Percentiles rank a stretch among this genome's conserved stretches.
Conservation (phyloP, 2,329 filamentous ascomycete species). For the Nemania sp. region DNA sequence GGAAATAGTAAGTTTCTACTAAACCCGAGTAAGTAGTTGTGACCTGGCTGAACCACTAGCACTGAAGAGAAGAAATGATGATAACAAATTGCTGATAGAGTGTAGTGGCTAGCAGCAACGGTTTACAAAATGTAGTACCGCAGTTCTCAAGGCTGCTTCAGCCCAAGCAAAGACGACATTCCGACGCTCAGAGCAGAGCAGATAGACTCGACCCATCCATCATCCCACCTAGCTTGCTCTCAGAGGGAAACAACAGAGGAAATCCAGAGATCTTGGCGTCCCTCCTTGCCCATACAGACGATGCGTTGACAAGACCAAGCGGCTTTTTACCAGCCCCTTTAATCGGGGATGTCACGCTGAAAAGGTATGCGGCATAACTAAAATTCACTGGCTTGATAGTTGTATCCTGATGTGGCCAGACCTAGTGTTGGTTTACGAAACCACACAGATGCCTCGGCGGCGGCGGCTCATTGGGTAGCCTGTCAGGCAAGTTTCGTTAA, state of each 20-base stretch:
- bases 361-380: slow-evolving; percentile 6
- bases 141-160: neutral
- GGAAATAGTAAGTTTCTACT: neutral
- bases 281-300: neutral
- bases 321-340: neutral
- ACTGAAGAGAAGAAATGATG: neutral
- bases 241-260: neutral
- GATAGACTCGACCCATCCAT: slow-evolving; percentile 7
- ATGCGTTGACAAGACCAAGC: neutral
- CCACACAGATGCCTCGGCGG: slow-evolving; percentile 9
- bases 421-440: slow-evolving; percentile 5
- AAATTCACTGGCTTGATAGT: neutral
- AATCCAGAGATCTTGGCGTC: slow-evolving; percentile 4
- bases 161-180: slow-evolving; percentile 17
- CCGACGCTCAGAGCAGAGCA: slow-evolving; percentile 12
- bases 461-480: slow-evolving; percentile 22
- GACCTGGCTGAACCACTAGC: neutral
- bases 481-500: slow-evolving; percentile 25
- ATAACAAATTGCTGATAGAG: slow-evolving; percentile 10
- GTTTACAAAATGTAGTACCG: neutral
- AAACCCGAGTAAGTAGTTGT: slow-evolving; percentile 9
- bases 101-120: slow-evolving; percentile 13
- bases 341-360: slow-evolving; percentile 5
- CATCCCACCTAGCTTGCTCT: neutral
- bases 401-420: slow-evolving; percentile 3